Evolutionary conservation across 345 rosid genomes (phyloP).

Genomic region (Eucalyptus coolabah): DNA sequence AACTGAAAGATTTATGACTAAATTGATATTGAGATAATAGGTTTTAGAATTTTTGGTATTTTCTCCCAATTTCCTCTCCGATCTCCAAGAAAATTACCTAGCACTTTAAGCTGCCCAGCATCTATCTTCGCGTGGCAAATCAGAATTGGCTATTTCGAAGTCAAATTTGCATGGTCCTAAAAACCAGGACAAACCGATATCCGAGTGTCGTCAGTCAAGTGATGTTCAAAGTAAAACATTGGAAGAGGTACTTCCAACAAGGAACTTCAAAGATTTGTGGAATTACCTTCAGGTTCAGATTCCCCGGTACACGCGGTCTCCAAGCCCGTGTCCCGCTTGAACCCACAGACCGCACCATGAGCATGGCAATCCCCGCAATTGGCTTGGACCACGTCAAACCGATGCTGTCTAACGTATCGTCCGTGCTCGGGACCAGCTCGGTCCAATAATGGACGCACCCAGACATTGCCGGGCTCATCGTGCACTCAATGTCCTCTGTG

Average conservation of each 20-base stretch:
- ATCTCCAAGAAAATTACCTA: not conserved
- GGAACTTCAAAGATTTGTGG: not conserved
- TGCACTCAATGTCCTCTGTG: not conserved
- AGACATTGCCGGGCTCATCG: not conserved
- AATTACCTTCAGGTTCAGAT: not conserved
- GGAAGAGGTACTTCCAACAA: not conserved
- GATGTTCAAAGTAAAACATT: not conserved
- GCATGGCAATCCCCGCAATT: not conserved
- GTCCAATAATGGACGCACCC: not conserved
- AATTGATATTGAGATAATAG: too few species aligned
- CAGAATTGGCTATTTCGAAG: not conserved
- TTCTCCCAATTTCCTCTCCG: not conserved
- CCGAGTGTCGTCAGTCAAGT: not conserved
- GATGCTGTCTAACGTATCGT: not conserved
- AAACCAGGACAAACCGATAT: not conserved
- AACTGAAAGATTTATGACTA: too few species aligned
- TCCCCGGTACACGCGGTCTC: not conserved
- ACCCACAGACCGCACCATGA: not conserved
- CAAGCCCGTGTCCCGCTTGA: not conserved
- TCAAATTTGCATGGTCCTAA: not conserved
- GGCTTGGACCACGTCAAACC: slow-evolving; percentile 4
- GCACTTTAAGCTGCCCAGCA: not conserved
- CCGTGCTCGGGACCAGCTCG: not conserved
- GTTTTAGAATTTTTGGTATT: too few species aligned
- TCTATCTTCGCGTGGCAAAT: not conserved